Evolutionary conservation across 352 stramenopile genomes (phyloP).

Genomic region (Elongisporangium undulatum): DNA sequence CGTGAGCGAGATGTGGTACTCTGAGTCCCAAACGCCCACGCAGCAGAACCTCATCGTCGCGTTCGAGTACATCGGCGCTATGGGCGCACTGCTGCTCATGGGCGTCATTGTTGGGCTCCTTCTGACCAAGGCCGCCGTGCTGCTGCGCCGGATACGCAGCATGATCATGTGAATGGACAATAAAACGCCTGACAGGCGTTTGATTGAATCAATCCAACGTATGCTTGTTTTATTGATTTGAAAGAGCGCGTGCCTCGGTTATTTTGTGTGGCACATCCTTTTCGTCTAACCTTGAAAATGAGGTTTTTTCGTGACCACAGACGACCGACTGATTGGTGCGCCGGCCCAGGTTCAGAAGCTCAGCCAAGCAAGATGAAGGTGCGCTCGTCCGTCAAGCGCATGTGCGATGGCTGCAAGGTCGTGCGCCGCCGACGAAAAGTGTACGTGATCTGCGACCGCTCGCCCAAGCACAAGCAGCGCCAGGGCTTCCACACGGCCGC

Average conservation of each 20-base stretch:
- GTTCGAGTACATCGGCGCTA: conserved; percentile 77
- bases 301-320: background rate
- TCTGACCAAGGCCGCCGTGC: conserved; percentile 36
- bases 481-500: conserved; percentile 88
- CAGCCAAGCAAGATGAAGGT: conserved; percentile 81
- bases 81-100: conserved; percentile 71
- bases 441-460: conserved; percentile 90
- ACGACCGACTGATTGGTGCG: conserved; percentile 2
- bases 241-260: background rate
- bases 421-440: conserved; percentile 83
- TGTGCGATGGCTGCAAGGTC: conserved; percentile 91
- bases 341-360: background rate
- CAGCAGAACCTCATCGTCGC: conserved; percentile 60
- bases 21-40: conserved; percentile 42
- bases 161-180: background rate
- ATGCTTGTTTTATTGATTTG: background rate
- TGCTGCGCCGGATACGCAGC: background rate
- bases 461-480: conserved; percentile 92
- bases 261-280: background rate
- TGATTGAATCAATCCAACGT: background rate
- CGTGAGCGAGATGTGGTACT: conserved; percentile 60
- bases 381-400: conserved; percentile 87
- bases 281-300: background rate
- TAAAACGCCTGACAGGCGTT: background rate
- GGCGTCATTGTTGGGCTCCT: conserved; percentile 58